These are phyloP conservation scores for Solanum ahanhuiri DNA, from an alignment of 257 asterid genomes.

Conservation along the genomic window DNA sequence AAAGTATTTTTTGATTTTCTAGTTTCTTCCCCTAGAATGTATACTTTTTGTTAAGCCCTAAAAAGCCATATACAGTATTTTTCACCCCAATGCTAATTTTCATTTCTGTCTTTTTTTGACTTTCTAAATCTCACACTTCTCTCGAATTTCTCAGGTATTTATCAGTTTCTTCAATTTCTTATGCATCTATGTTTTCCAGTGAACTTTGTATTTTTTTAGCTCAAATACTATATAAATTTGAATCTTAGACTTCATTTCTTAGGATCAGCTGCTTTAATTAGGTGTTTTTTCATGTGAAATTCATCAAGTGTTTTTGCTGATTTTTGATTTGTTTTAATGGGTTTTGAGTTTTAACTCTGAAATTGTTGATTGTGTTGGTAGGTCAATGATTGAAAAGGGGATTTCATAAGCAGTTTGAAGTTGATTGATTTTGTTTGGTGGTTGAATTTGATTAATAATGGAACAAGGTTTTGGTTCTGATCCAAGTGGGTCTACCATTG, in stretches of 20 bases:
- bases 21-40: neutral
- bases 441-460: slow-evolving; percentile 24
- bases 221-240: neutral
- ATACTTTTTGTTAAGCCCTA: neutral
- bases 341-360: neutral
- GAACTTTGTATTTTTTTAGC: neutral
- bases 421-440: neutral
- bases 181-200: too few species aligned
- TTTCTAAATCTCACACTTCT: neutral
- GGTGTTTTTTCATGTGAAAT: neutral
- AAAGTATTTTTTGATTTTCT: neutral
- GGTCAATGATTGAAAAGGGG: neutral
- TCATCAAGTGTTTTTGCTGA: neutral
- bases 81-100: neutral
- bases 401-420: neutral
- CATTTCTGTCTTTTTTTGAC: neutral
- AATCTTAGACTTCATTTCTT: neutral
- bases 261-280: neutral
- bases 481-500: slow-evolving; percentile 22
- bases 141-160: neutral
- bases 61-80: neutral
- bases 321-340: neutral
- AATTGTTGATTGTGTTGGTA: neutral
- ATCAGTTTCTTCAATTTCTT: neutral
- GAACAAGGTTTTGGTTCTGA: slow-evolving; percentile 47